Evolutionary conservation across 495 filamentous ascomycete genomes (phyloP).

Genomic region (Aspergillus homomorphus): DNA sequence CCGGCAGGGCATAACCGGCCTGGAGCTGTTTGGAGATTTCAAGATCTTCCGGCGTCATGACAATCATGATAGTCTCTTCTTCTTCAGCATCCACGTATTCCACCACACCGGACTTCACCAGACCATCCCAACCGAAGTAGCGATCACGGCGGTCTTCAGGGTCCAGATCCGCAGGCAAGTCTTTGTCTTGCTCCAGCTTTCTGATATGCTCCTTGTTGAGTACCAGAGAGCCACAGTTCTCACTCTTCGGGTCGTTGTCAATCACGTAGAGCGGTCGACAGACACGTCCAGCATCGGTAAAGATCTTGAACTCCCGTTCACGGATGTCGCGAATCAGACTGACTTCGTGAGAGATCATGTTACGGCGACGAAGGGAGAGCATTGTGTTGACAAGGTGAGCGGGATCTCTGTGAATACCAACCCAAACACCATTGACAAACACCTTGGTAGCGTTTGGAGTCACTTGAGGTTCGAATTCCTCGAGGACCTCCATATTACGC

Average conservation of each 20-base stretch:
- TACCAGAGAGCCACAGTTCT: conserved; percentile 71
- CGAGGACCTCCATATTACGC: conserved; percentile 89
- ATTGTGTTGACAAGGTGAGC: conserved; percentile 75
- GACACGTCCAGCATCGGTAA: conserved; percentile 93
- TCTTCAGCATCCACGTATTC: conserved; percentile 98
- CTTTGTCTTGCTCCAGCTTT: conserved; percentile 66
- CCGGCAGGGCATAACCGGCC: conserved; percentile 59
- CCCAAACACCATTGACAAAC: conserved; percentile 97
- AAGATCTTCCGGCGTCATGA: conserved; percentile 95
- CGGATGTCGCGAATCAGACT: conserved; percentile 92
- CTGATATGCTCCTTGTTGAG: conserved; percentile 77
- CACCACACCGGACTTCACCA: conserved; percentile 76
- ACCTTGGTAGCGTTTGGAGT: conserved; percentile 95
- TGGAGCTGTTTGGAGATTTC: conserved; percentile 65
- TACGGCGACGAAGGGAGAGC: conserved; percentile 68
- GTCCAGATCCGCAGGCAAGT: conserved; percentile 54
- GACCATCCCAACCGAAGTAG: conserved; percentile 81
- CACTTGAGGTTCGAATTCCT: conserved; percentile 88
- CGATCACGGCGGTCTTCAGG: conserved; percentile 56
- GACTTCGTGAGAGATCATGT: conserved; percentile 81
- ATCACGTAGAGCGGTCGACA: conserved; percentile 90
- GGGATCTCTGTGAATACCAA: conserved; percentile 80
- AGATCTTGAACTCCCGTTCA: conserved; percentile 97
- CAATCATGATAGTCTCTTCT: conserved; percentile 97
- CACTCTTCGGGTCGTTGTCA: conserved; percentile 66